Conservation (phyloP, 371 early-diverging fungal species). For the Zopfochytrium polystomum region DNA sequence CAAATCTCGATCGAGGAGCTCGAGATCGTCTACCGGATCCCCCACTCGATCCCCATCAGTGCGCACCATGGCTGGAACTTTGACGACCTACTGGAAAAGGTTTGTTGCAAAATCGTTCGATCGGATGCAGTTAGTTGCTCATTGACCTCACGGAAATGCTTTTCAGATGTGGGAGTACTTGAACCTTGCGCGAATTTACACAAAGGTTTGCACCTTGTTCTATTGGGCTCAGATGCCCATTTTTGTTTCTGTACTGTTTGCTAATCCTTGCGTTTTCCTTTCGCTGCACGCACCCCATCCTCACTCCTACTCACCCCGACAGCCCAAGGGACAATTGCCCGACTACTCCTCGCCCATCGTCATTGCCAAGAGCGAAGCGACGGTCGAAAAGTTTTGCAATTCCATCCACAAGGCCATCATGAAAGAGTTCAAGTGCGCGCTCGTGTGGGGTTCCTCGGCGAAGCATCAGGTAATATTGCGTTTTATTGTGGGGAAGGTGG, state of each 20-base stretch:
- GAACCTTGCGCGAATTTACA: slow-evolving; percentile 83
- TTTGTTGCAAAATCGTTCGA: slow-evolving; percentile 24
- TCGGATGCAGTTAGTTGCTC: too few relatives aligned
- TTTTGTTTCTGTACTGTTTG: too few relatives aligned
- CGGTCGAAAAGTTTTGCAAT: slow-evolving; percentile 97
- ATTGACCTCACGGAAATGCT: too few relatives aligned
- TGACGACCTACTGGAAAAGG: slow-evolving; percentile 92
- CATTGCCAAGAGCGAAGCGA: slow-evolving; percentile 67
- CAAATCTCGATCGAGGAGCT: slow-evolving; percentile 95
- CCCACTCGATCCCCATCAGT: slow-evolving; percentile 96
- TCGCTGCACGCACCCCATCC: not conserved
- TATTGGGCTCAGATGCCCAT: too few relatives aligned
- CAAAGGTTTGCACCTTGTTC: slow-evolving; percentile 57
- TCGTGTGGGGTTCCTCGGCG: slow-evolving; percentile 98
- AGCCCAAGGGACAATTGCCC: slow-evolving; percentile 95
- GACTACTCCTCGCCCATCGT: slow-evolving; percentile 98
- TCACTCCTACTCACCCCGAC: not conserved
- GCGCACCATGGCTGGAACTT: slow-evolving; percentile 98
- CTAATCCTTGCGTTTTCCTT: too few relatives aligned
- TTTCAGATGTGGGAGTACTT: slow-evolving; percentile 82
- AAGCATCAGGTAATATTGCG: slow-evolving; percentile 97
- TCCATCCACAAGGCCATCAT: slow-evolving; percentile 95
- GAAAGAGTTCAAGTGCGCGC: slow-evolving; percentile 92
- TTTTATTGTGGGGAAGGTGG: slow-evolving; percentile 99
- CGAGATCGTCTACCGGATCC: slow-evolving; percentile 95